Evolutionary conservation across 2,329 filamentous ascomycete species (phyloP), one percentile per base, ranked within the genome.

Genomic region (Talaromyces sp.): DNA sequence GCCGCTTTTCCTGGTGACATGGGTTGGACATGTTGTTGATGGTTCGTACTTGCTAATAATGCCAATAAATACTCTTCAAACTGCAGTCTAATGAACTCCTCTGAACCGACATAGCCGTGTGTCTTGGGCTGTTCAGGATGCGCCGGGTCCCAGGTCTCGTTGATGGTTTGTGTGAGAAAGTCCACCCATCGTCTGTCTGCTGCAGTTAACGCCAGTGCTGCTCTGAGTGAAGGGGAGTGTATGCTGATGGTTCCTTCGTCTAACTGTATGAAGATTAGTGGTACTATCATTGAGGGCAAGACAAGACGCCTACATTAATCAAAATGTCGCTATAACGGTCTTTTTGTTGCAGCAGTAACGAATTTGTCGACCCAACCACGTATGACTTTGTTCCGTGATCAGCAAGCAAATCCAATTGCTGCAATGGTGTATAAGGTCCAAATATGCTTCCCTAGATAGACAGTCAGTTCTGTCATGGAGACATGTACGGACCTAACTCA

Each of bases 141-240:
- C 4, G 88, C 83, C 49, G 97, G 92, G 74, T 99, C 95, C 95
- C 95, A 99, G 0, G 95, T 97, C 69, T 98, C 93, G 72, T 95
- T 91, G 24, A 99, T 92, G 45, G 93, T 91, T 72, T 97, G 92
- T 0, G 93, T 96, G 62, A 99, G 85, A 71, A 93, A 93, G 79
- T 99, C 95, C 70, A 99, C 97, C 94, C 95, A 99, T 65, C 95
- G 86, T 66, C 95, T 87, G 74, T 99, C 95, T 0, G 95, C 90
- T 10, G 89, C 89, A 0, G 95, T 95, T 2, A 99, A 86, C 0
- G 86, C 79, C 5, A 98, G 83, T 0, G 93, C 93, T 43, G 84
- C 81, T 58, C 90, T 89, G 14, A 99, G 83, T 5, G 92, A 91
- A 1, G 90, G 81, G 0, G 93, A 96, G 0, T 90, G 90, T 68